Evolutionary conservation across 345 rosid genomes (phyloP).

Genomic region (Moricandia moricandioides): DNA sequence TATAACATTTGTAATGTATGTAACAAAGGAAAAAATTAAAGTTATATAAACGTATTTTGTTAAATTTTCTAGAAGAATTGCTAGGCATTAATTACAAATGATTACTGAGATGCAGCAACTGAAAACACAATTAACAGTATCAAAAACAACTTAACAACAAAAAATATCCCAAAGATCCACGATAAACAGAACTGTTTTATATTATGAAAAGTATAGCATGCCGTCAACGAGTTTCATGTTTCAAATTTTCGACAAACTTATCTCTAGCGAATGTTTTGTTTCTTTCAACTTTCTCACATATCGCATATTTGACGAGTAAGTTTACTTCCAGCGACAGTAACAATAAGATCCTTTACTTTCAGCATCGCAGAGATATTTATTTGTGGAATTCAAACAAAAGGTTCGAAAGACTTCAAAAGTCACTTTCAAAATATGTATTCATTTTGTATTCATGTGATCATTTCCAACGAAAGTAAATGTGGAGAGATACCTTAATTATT

Average conservation of each 20-base stretch:
- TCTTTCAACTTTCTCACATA: background rate
- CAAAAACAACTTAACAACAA: background rate
- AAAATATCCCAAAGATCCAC: background rate
- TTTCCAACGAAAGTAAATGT: constrained; percentile 1
- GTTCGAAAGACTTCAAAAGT: constrained; percentile 10
- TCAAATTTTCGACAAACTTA: background rate
- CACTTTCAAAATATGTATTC: constrained; percentile 1
- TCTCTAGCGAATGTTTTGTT: background rate
- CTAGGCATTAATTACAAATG: background rate
- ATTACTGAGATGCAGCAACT: background rate
- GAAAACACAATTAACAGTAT: background rate
- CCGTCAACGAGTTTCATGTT: background rate
- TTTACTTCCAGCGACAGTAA: background rate
- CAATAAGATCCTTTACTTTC: background rate
- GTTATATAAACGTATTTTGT: background rate
- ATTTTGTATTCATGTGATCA: constrained; percentile 20
- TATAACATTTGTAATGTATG: background rate
- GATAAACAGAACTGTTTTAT: background rate
- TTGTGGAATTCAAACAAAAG: constrained; percentile 18
- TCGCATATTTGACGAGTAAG: background rate
- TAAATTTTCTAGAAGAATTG: background rate
- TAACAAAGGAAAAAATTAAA: background rate
- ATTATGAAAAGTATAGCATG: background rate
- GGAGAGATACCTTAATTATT: constrained; percentile 6
- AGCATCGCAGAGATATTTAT: background rate